Evolutionary conservation across 768 basidiomycete genomes (phyloP), one percentile per base, ranked within the genome.

Genomic region (Russula dissimulans): DNA sequence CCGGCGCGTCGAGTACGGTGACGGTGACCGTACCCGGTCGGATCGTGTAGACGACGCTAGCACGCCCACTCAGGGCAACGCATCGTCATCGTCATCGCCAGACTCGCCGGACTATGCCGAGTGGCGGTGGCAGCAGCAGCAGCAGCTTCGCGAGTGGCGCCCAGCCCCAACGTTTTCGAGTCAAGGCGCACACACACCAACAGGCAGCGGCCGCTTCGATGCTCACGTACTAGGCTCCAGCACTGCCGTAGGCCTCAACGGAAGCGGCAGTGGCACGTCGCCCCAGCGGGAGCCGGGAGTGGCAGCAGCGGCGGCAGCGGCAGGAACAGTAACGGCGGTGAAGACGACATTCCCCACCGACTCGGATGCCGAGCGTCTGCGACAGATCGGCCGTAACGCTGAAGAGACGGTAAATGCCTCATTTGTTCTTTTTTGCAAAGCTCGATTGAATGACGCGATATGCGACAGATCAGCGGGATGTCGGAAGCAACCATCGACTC

Each of bases 401-500:
- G 64, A 67, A 26, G 69, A 71, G 32, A 70, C 67, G 47, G 69
- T 84, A 46, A 61, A 76, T 70, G 15, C 15, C 22, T 26, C 22
- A 26, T 26, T 26, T 10, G 34, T 5, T 7, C 34, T 45, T 39
- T 44, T 39, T 44, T 36, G 34, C 7, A 36, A 10, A 36, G 34
- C 5, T 7, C 34, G 10, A 36, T 5, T 7, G 10, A 36, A 36
- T 36, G 34, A 36, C 34, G 7, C 34, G 34, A 5, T 36, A 10
- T 36, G 34, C 10, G 34, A 5, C 60, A 86, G 87, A 78, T 85
- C 73, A 72, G 74, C 8, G 84, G 86, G 53, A 68, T 87, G 59
- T 86, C 86, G 3, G 87, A 89, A 68, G 76, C 78, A 15, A 84
- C 86, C 0, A 78, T 89, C 17, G 85, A 86, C 47, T 77, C 78